These are phyloP conservation scores for Fraxinus americana DNA, from an alignment of 257 asterid species.

Conservation along the genomic window DNA sequence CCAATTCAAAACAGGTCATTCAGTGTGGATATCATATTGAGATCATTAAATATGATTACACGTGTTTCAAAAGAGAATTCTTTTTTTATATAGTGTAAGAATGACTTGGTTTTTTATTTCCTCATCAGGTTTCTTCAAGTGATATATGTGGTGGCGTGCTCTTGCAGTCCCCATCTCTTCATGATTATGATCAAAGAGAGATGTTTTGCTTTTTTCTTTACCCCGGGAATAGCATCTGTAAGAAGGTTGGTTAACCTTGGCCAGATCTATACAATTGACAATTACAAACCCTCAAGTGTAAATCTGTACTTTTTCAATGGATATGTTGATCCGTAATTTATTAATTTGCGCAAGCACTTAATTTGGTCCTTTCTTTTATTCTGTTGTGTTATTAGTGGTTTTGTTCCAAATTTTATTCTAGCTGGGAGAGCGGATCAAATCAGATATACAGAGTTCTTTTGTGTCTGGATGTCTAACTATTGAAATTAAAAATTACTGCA, in stretches of 20 bases:
- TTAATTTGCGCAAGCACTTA: background rate
- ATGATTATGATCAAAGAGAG: conserved; percentile 78
- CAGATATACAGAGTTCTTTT: background rate
- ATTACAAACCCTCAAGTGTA: background rate
- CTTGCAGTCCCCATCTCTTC: conserved; percentile 66
- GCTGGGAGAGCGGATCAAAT: background rate
- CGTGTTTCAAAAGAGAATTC: background rate
- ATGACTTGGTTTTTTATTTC: conserved; percentile 21
- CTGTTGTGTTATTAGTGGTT: background rate
- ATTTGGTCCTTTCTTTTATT: background rate
- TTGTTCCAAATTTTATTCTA: background rate
- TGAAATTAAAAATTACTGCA: background rate
- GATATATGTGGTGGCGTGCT: conserved; percentile 61
- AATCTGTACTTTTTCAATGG: background rate
- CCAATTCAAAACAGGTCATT: background rate
- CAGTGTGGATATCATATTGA: background rate
- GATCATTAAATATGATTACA: background rate
- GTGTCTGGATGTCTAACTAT: background rate
- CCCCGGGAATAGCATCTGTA: conserved; percentile 49
- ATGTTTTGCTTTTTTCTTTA: conserved; percentile 74
- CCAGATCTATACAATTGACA: background rate
- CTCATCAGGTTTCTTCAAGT: conserved; percentile 61
- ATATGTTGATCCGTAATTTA: background rate
- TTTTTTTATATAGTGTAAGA: background rate
- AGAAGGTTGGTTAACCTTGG: conserved; percentile 49